Percentiles rank a stretch among this genome's conserved stretches.
These are phyloP conservation scores for Phanerochaete sordida DNA, from an alignment of 768 basidiomycete genomes.

Conservation along the genomic window DNA sequence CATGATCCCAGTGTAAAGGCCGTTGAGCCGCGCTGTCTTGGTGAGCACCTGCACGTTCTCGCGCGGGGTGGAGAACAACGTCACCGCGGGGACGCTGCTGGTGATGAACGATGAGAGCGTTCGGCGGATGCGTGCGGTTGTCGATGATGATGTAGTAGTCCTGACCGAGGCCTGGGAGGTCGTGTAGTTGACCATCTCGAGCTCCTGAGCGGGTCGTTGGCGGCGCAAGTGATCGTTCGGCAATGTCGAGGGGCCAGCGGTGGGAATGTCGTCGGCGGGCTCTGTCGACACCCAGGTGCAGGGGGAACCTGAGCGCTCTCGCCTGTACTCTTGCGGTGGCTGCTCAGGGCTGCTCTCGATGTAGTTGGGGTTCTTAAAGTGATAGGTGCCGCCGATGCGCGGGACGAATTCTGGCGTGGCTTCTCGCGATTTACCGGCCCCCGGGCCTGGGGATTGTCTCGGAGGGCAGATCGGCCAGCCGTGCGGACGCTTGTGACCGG, in stretches of 20 bases:
- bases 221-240: not conserved
- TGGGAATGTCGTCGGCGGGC: slow-evolving; percentile 15
- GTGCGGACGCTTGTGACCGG: slow-evolving; percentile 34
- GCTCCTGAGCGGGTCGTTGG: not conserved
- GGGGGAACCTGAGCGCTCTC: slow-evolving; percentile 8
- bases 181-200: not conserved
- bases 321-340: not conserved
- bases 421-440: not conserved
- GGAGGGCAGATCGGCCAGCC: slow-evolving; percentile 30
- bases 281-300: slow-evolving; percentile 24
- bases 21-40: slow-evolving; percentile 23
- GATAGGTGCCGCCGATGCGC: slow-evolving; percentile 19
- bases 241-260: not conserved
- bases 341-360: slow-evolving; percentile 11
- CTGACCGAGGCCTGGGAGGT: not conserved
- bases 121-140: slow-evolving; percentile 13
- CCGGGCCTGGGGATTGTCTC: not conserved
- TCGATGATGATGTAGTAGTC: slow-evolving; percentile 6
- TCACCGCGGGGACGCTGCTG: slow-evolving; percentile 25
- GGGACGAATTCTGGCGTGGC: not conserved
- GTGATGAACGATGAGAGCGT: slow-evolving; percentile 12
- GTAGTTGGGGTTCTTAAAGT: slow-evolving; percentile 33
- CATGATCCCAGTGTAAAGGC: slow-evolving; percentile 27
- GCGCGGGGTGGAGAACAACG: slow-evolving; percentile 26
- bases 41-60: slow-evolving; percentile 25